Evolutionary conservation across 768 basidiomycete species (phyloP), one percentile per base, ranked within the genome.

Genomic region (Pulveroboletus sp.): DNA sequence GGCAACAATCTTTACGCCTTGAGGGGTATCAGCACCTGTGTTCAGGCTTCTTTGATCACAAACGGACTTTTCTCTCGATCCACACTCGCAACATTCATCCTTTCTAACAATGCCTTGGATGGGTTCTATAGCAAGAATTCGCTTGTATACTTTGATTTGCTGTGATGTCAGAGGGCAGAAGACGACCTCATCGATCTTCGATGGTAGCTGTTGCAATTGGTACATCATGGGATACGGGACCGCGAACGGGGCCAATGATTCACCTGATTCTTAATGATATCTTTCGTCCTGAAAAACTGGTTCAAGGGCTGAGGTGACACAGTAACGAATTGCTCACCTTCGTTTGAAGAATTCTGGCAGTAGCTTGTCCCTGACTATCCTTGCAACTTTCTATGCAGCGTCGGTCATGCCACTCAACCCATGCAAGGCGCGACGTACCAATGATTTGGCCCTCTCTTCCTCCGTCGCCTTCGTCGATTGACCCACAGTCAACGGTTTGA

Each of bases 101-200:
- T 86, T 83, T 16, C 72, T 73, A 19, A 93, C 68, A 43, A 96
- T 70, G 53, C 85, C 82, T 60, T 88, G 82, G 9, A 96, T 79
- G 6, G 80, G 74, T 6, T 75, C 72, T 57, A 78, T 80, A n/a
- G 67, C 67, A 20, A 94, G 70, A 29, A 94, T 74, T 6, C 77
- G 75, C 56, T 81, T 86, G 66, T 96, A 95, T 1, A 84, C 88
- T 14, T 66, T 62, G 24, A 82, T 78, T 68, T 96, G 94, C 30
- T 70, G 74, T 0, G 71, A 50, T 0, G 88, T 88, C 42, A 98
- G 70, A 14, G 93, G 94, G 61, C 95, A 99, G 60, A 97, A 95
- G 6, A 96, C 91, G 13, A 97, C 88, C 61, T 92, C 75, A 57
- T 99, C 95, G 0, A 78, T 78, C 72, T 99, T 99, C 53, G 76